A percentile compares a stretch with the other conserved stretches of the same genome.
These are phyloP conservation scores for Ogataea chonburiensis DNA, from an alignment of 805 yeast genomes.

Conservation along the genomic window DNA sequence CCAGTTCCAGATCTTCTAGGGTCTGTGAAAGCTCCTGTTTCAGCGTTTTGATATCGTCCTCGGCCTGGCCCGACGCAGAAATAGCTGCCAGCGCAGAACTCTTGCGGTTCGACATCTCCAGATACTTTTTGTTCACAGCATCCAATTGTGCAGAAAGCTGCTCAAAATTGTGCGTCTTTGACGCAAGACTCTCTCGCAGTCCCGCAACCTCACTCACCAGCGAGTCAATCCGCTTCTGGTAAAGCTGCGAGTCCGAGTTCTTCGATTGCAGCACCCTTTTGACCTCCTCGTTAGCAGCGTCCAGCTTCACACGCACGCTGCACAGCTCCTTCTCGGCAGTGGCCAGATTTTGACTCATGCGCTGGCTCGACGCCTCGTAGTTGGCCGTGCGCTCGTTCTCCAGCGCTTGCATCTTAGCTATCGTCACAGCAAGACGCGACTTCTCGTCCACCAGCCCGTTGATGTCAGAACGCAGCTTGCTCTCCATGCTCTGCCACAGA, in stretches of 20 bases:
- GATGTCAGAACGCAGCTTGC: constrained; percentile 52
- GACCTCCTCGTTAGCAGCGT: constrained; percentile 50
- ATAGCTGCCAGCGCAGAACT: constrained; percentile 30
- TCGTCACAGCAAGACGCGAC: constrained; percentile 52
- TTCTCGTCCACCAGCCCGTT: constrained; percentile 56
- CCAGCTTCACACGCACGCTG: constrained; percentile 44
- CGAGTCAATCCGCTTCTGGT: constrained; percentile 60
- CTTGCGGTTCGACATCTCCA: constrained; percentile 29
- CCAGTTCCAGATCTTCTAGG: constrained; percentile 52
- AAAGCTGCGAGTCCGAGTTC: constrained; percentile 54
- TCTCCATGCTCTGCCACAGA: constrained; percentile 47
- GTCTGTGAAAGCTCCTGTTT: constrained; percentile 38
- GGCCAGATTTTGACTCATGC: constrained; percentile 49
- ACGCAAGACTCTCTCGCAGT: constrained; percentile 41
- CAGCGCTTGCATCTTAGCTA: constrained; percentile 58
- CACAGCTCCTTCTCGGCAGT: constrained; percentile 48
- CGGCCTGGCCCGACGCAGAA: constrained; percentile 19
- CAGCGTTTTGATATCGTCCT: constrained; percentile 26
- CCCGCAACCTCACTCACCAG: constrained; percentile 45
- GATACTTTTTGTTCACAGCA: constrained; percentile 34
- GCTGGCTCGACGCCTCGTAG: constrained; percentile 46
- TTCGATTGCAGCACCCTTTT: constrained; percentile 49
- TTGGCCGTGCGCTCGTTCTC: constrained; percentile 60
- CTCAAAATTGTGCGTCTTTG: constrained; percentile 41
- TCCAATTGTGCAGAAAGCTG: constrained; percentile 40